Evolutionary conservation across 2,329 filamentous ascomycete genomes (phyloP), one percentile per base, ranked within the genome.

Genomic region (Cryphonectria nitschkei): DNA sequence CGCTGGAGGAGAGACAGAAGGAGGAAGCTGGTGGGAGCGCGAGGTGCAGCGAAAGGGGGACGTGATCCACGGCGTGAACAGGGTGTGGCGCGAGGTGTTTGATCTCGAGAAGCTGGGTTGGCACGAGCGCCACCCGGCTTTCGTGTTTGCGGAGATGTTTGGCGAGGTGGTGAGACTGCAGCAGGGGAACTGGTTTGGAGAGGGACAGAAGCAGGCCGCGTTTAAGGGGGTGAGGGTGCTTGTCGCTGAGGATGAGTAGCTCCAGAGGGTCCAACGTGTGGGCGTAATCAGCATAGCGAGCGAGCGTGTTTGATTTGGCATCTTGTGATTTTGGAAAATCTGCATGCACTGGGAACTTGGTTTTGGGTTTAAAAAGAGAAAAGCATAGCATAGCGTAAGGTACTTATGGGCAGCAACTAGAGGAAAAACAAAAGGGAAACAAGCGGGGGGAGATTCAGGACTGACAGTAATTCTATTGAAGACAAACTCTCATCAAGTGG

Each of bases 31-130:
- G n/a, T 70, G 68, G 50, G 70, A 71, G 7, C 61, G 70, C 19
- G 74, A 75, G 0, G 63, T 68, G 46, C 52, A 41, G 26, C 74
- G 78, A 39, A 32, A 69, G 1, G 73, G 75, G 0, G 79, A 80
- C 66, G 75, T 80, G 13, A 74, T 81, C 7, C 73, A 73, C 7
- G 79, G 77, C 2, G 75, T 78, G 0, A 77, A 76, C 16, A 78
- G 73, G 69, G 73, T 73, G 7, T 81, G 80, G 67, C 74, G 76
- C 13, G 78, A 81, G 68, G 77, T 80, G 1, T 76, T 77, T 63
- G 77, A 80, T 26, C 68, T 81, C 6, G 76, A 79, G 65, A 65
- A 68, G 2, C 43, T 81, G 13, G 79, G 78, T 3, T 81, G 80
- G 80, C 65, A 74, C 0, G 73, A 74, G 19, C 67, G 73, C 14